A percentile compares a stretch with the other conserved stretches of the same genome.
These are phyloP conservation scores for Alternaria metachromatica DNA, from an alignment of 2,329 filamentous ascomycete species.

Conservation along the genomic window DNA sequence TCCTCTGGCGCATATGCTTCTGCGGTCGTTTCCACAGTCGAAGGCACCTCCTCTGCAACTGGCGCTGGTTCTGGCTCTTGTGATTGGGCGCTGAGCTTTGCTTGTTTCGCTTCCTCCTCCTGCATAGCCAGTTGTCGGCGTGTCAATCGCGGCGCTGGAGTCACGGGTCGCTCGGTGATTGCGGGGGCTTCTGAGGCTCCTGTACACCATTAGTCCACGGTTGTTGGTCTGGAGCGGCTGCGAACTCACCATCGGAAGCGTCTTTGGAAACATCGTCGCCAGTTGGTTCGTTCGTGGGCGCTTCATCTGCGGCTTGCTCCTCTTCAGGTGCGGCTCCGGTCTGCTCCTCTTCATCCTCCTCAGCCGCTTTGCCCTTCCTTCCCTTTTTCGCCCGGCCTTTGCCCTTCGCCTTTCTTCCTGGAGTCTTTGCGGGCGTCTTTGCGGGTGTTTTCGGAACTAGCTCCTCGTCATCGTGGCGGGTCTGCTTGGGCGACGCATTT, in stretches of 20 bases:
- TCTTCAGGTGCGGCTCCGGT: slow-evolving; percentile 25
- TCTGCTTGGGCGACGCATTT: slow-evolving; percentile 35
- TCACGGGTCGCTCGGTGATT: slow-evolving; percentile 30
- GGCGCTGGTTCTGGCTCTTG: slow-evolving; percentile 11
- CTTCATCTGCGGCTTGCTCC: slow-evolving; percentile 26
- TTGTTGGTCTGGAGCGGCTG: not conserved
- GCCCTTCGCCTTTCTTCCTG: slow-evolving; percentile 37
- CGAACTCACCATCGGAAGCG: slow-evolving; percentile 25
- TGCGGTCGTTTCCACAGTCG: slow-evolving; percentile 3
- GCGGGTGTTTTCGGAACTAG: slow-evolving; percentile 33
- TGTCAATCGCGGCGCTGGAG: slow-evolving; percentile 39
- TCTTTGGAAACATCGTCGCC: slow-evolving; percentile 26
- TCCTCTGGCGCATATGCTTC: slow-evolving; percentile 2
- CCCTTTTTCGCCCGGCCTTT: slow-evolving; percentile 36
- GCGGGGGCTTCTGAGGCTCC: slow-evolving; percentile 27
- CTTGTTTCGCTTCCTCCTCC: slow-evolving; percentile 38
- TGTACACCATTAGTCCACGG: slow-evolving; percentile 26
- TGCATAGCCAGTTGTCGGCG: slow-evolving; percentile 46
- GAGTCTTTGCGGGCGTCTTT: slow-evolving; percentile 45
- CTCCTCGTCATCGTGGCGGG: slow-evolving; percentile 26
- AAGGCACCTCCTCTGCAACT: not conserved
- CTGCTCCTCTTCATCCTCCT: slow-evolving; percentile 28
- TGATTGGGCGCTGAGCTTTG: slow-evolving; percentile 21
- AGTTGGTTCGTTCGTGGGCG: slow-evolving; percentile 27
- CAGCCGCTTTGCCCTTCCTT: slow-evolving; percentile 27